Conservation (phyloP, 192 early-diverging fungal species). For the Backusella luteola region DNA sequence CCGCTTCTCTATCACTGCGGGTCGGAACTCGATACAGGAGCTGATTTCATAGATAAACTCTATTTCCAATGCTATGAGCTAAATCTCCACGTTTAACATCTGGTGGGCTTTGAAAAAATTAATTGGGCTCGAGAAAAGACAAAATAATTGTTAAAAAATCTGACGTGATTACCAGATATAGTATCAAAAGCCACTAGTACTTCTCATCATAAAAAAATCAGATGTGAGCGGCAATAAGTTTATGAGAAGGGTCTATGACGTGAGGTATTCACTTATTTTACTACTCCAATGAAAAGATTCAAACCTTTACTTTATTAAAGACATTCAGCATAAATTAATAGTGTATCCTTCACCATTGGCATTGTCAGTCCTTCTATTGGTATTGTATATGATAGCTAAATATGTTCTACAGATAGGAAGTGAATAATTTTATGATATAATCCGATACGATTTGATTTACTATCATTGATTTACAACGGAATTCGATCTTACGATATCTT, state of each 20-base stretch:
- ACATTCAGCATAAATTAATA: neutral
- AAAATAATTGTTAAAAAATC: neutral
- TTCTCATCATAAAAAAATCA: too few relatives aligned
- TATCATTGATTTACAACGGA: neutral
- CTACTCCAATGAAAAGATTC: too few relatives aligned
- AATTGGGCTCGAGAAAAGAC: neutral
- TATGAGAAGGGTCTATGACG: too few relatives aligned
- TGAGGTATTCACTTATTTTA: too few relatives aligned
- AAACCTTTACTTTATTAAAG: neutral
- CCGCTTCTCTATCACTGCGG: neutral
- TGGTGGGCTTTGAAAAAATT: neutral
- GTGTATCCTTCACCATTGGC: too few relatives aligned
- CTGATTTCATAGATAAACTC: neutral
- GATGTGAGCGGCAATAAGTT: too few relatives aligned
- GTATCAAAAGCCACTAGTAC: neutral
- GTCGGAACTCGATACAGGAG: neutral
- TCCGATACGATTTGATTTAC: neutral
- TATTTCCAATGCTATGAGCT: neutral
- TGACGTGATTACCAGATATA: constrained; percentile 1
- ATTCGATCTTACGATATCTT: neutral
- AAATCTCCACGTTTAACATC: neutral
- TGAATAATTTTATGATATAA: neutral
- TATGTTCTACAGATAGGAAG: neutral
- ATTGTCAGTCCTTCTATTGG: neutral
- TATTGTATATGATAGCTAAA: neutral